Evolutionary conservation across 2,329 filamentous ascomycete species (phyloP).

Genomic region (Sphaerulina vaccinii): DNA sequence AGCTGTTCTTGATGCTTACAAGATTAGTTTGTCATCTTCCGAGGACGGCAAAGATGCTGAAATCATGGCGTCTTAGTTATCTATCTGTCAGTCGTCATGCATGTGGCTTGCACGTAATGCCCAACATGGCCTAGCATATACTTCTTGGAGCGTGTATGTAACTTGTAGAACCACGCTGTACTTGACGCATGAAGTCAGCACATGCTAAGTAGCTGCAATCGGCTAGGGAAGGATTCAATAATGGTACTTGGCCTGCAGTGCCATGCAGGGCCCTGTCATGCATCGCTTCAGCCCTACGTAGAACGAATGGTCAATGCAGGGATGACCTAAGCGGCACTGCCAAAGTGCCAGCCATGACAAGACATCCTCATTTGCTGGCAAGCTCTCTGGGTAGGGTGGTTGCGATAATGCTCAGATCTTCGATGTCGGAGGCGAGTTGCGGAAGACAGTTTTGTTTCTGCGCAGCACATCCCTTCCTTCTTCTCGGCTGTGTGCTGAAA

Average conservation of each 20-base stretch:
- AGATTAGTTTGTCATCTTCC: slow-evolving; percentile 7
- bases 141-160: too few relatives aligned
- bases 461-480: too few relatives aligned
- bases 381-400: not conserved
- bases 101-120: slow-evolving; percentile 14
- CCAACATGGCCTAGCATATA: slow-evolving; percentile 1
- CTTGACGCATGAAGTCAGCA: not conserved
- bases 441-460: too few relatives aligned
- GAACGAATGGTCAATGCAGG: not conserved
- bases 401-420: not conserved
- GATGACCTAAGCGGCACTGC: not conserved
- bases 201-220: not conserved
- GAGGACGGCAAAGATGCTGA: not conserved
- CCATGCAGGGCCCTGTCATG: not conserved
- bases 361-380: not conserved
- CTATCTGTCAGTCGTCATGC: slow-evolving; percentile 10
- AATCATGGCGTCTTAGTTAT: slow-evolving; percentile 18
- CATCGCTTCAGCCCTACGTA: not conserved
- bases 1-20: not conserved
- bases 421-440: not conserved
- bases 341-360: not conserved
- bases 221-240: not conserved
- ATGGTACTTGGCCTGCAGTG: not conserved
- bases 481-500: too few relatives aligned
- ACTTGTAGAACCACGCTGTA: too few relatives aligned